Conservation (phyloP, 148 eudicot genomes). For the Rhododendron vialii region DNA sequence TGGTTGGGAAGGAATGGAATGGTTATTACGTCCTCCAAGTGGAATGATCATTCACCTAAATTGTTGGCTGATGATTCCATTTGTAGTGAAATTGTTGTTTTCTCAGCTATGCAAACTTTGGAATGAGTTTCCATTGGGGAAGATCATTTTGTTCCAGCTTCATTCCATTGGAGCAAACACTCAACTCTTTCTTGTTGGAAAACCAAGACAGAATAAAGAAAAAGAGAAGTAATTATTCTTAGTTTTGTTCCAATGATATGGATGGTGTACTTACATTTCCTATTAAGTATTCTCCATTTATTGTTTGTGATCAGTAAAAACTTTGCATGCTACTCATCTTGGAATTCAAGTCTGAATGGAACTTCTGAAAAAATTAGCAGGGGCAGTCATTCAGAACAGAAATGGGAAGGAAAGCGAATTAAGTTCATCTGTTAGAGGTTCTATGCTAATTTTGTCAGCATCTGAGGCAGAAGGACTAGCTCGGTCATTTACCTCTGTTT, state of each 20-base stretch:
- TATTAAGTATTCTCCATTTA: background rate
- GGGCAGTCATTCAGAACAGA: constrained; percentile 24
- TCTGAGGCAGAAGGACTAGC: constrained; percentile 48
- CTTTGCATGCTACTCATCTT: background rate
- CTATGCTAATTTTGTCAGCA: constrained; percentile 26
- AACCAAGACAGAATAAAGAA: background rate
- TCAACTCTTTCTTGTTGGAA: background rate
- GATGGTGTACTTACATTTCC: background rate
- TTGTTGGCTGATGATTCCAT: background rate
- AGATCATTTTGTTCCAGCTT: background rate
- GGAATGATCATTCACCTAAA: background rate
- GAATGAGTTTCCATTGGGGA: background rate
- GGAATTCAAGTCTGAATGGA: constrained; percentile 1
- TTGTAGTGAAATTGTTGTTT: background rate
- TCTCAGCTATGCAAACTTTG: background rate
- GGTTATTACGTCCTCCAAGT: background rate
- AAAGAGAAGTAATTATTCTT: background rate
- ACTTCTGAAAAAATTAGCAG: constrained; percentile 28
- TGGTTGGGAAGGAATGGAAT: background rate
- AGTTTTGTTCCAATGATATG: background rate
- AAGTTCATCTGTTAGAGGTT: constrained; percentile 1
- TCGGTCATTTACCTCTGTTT: constrained; percentile 52
- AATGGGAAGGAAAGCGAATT: constrained; percentile 10
- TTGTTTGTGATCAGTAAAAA: background rate
- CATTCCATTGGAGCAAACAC: background rate